Evolutionary conservation across 352 stramenopile species (phyloP).

Genomic region (Globisporangium orthogonon): DNA sequence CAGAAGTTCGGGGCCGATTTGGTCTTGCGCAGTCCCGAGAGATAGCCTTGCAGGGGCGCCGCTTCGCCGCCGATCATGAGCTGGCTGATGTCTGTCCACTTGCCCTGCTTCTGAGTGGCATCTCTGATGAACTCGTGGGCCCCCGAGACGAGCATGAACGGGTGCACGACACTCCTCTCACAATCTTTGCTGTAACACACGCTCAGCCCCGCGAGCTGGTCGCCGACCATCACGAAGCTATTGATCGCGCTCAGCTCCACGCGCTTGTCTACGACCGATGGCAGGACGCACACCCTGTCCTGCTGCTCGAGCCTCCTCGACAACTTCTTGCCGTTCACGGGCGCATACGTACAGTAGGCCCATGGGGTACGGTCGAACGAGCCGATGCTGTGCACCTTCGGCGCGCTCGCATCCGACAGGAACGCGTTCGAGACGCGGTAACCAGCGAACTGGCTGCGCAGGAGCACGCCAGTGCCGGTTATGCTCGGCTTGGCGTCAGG

Average conservation of each 20-base stretch:
- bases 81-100: slow-evolving; percentile 12
- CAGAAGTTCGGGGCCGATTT: slow-evolving; percentile 21
- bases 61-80: slow-evolving; percentile 17
- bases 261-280: slow-evolving; percentile 11
- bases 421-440: slow-evolving; percentile 16
- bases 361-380: slow-evolving; percentile 16
- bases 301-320: neutral
- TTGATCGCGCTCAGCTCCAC: slow-evolving; percentile 9
- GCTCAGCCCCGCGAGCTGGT: slow-evolving; percentile 23
- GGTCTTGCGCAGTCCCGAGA: slow-evolving; percentile 19
- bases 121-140: slow-evolving; percentile 15
- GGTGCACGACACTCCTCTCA: slow-evolving; percentile 9
- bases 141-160: slow-evolving; percentile 17
- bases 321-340: slow-evolving; percentile 1
- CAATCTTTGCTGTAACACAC: slow-evolving; percentile 6
- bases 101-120: slow-evolving; percentile 12
- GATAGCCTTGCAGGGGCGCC: slow-evolving; percentile 17
- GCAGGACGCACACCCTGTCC: slow-evolving; percentile 18
- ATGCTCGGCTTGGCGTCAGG: neutral
- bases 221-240: slow-evolving; percentile 20
- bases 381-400: slow-evolving; percentile 8
- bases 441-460: slow-evolving; percentile 7
- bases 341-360: slow-evolving; percentile 12
- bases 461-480: slow-evolving; percentile 12
- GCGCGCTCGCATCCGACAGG: slow-evolving; percentile 1